These are phyloP conservation scores for Reticulascus tulasneorum DNA, from an alignment of 2,329 filamentous ascomycete species.

Conservation along the genomic window DNA sequence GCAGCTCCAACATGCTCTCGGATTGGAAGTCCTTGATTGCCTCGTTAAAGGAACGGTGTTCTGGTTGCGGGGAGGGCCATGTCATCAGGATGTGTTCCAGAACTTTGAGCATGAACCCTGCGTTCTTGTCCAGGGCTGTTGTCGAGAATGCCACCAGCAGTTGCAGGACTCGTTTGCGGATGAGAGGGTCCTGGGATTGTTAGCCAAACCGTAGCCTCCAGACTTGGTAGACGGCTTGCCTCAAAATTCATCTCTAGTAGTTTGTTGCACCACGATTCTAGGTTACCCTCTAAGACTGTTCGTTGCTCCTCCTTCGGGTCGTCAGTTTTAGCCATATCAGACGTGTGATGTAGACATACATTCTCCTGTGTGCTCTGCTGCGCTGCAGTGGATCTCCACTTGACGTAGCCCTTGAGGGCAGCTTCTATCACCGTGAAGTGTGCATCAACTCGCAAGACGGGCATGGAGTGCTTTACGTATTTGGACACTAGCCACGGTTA, in stretches of 20 bases:
- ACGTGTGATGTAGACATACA: slow-evolving; percentile 1
- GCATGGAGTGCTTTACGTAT: slow-evolving; percentile 66
- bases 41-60: slow-evolving; percentile 73
- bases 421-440: slow-evolving; percentile 88
- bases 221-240: too few species aligned
- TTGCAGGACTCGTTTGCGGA: slow-evolving; percentile 77
- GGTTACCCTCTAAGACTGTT: slow-evolving; percentile 54
- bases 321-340: slow-evolving; percentile 1
- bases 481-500: slow-evolving; percentile 37
- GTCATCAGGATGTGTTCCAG: slow-evolving; percentile 88
- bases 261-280: slow-evolving; percentile 70
- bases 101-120: slow-evolving; percentile 80
- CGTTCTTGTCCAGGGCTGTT: slow-evolving; percentile 70
- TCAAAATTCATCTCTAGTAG: slow-evolving; percentile 70
- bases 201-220: too few species aligned
- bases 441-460: slow-evolving; percentile 78
- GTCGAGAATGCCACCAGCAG: slow-evolving; percentile 82
- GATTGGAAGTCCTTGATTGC: slow-evolving; percentile 85
- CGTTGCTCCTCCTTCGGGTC: slow-evolving; percentile 43
- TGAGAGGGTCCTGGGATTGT: slow-evolving; percentile 72
- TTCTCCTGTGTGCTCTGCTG: slow-evolving; percentile 15
- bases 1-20: slow-evolving; percentile 81
- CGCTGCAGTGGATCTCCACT: slow-evolving; percentile 53
- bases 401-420: slow-evolving; percentile 81
- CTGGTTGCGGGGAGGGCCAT: slow-evolving; percentile 68